Evolutionary conservation across 1,284 basidiomycete species (phyloP).

Genomic region (Trichosporon sp.): DNA sequence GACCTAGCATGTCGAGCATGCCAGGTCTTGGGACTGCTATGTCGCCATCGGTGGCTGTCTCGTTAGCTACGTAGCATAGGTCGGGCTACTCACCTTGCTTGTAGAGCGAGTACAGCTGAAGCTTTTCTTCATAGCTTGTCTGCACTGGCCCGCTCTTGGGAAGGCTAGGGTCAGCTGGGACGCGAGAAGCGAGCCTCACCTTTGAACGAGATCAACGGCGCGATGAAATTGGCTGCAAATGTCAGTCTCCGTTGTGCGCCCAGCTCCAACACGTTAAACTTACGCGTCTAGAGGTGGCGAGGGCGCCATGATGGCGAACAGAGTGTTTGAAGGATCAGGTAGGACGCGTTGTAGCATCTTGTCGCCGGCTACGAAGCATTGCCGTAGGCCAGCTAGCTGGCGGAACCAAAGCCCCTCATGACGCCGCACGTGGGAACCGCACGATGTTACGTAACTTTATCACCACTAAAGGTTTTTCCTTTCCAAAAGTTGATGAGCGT

Average conservation of each 20-base stretch:
- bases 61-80: not conserved
- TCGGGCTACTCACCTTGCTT: constrained; percentile 68
- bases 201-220: constrained; percentile 88
- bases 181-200: constrained; percentile 22
- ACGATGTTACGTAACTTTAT: not conserved
- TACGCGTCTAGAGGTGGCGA: constrained; percentile 29
- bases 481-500: constrained; percentile 5
- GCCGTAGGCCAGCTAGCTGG: not conserved
- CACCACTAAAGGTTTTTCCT: not conserved
- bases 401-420: not conserved
- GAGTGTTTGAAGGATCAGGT: constrained; percentile 3
- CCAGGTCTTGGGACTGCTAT: constrained; percentile 37
- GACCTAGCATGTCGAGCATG: constrained; percentile 68
- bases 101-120: constrained; percentile 91
- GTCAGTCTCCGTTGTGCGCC: not conserved
- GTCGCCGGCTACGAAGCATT: not conserved
- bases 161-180: constrained; percentile 50
- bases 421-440: not conserved
- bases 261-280: constrained; percentile 6
- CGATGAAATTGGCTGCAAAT: constrained; percentile 70
- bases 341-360: not conserved
- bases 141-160: constrained; percentile 94
- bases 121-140: constrained; percentile 93
- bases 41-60: constrained; percentile 44
- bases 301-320: constrained; percentile 12